These are phyloP conservation scores for Panicum hallii DNA, from an alignment of 202 grass and related monocot genomes.

Conservation along the genomic window DNA sequence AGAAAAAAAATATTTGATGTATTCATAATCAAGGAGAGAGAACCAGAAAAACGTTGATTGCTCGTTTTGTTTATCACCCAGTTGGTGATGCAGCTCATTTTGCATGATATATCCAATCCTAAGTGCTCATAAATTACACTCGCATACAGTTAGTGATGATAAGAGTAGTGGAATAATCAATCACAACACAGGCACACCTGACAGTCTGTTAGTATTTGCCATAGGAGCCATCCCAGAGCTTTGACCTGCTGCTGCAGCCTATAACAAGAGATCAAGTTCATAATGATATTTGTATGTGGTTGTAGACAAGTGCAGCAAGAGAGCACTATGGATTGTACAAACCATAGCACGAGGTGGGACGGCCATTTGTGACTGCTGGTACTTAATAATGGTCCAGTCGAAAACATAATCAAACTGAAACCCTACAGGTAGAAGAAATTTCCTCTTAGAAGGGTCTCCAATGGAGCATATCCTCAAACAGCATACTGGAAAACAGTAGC, in stretches of 20 bases:
- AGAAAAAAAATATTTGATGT: neutral
- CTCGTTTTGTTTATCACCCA: neutral
- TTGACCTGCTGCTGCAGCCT: conserved; percentile 63
- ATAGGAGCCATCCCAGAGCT: conserved; percentile 63
- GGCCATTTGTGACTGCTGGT: conserved; percentile 83
- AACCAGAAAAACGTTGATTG: neutral
- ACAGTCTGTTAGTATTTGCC: conserved; percentile 56
- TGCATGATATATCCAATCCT: neutral
- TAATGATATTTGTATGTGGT: conserved; percentile 19
- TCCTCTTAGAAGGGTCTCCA: conserved; percentile 24
- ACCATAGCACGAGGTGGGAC: conserved; percentile 69
- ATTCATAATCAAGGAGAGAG: neutral
- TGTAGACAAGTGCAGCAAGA: neutral
- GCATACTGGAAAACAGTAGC: neutral
- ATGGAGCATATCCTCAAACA: neutral
- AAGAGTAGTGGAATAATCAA: conserved; percentile 10
- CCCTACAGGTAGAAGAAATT: conserved; percentile 48
- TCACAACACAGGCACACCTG: conserved; percentile 56
- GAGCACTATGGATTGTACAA: conserved; percentile 38
- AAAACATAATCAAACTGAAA: conserved; percentile 99
- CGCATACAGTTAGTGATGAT: neutral
- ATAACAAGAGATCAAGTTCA: conserved; percentile 30
- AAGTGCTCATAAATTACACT: neutral
- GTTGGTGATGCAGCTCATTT: conserved; percentile 31
- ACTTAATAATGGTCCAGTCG: conserved; percentile 98